Evolutionary conservation across 1,284 basidiomycete genomes (phyloP).

Genomic region (Irpex rosettiformis): DNA sequence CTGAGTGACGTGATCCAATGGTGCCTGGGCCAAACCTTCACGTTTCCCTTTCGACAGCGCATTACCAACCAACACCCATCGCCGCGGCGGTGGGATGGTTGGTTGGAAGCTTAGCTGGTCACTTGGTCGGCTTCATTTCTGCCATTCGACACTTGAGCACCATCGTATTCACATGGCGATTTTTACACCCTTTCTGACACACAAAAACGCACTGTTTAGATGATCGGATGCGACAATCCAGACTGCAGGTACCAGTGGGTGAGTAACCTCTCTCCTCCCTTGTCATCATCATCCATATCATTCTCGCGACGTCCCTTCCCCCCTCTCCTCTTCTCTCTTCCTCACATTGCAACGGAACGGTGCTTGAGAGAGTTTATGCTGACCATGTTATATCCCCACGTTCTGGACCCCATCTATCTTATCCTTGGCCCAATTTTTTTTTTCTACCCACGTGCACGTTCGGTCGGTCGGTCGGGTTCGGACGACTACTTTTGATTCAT

Average conservation of each 20-base stretch:
- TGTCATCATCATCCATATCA: not conserved
- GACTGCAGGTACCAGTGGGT: constrained; percentile 73
- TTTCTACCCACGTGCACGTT: not conserved
- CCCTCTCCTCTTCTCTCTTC: not conserved
- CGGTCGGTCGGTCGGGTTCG: not conserved
- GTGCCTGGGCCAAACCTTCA: not conserved
- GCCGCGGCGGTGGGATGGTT: not conserved
- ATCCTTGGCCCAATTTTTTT: not conserved
- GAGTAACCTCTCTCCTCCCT: constrained; percentile 29
- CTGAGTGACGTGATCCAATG: not conserved
- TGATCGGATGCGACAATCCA: constrained; percentile 71
- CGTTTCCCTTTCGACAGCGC: not conserved
- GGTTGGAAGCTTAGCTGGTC: not conserved
- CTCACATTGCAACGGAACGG: not conserved
- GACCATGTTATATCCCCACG: not conserved
- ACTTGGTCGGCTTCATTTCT: not conserved
- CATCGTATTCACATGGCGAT: not conserved
- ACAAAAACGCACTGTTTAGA: constrained; percentile 37
- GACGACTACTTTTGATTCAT: too few relatives aligned
- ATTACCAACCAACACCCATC: not conserved
- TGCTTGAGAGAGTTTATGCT: not conserved
- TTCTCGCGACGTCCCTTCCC: constrained; percentile 1
- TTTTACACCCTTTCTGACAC: constrained; percentile 2
- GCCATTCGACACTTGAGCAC: not conserved
- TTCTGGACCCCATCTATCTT: not conserved